Evolutionary conservation across 495 filamentous ascomycete genomes (phyloP), one percentile per base, ranked within the genome.

Genomic region (Trichoderma orchidacearum): DNA sequence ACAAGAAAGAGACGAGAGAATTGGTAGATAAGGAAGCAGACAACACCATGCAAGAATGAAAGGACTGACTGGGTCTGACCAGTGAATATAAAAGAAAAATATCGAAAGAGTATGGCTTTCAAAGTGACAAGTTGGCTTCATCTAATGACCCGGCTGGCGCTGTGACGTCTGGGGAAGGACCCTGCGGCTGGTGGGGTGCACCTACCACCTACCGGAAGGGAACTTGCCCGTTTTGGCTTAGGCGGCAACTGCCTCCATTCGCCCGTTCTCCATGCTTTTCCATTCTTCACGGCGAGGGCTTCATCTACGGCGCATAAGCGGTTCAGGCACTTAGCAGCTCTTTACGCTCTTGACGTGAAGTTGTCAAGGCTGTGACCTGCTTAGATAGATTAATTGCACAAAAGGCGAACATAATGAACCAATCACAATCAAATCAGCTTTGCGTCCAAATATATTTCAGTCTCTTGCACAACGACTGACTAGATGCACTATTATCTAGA

Each of bases 81-180:
- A 13, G 27, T 48, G 27, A 8, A 27, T 48, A 23, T 23, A 23
- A 25, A 48, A 27, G 41, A 23, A 48, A 23, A 2, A 23, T 48
- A 25, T 25, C 21, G n/a, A 17, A 3, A 13, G 21, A 28, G 29
- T n/a, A n/a, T n/a, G n/a, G n/a, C n/a, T 8, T 30, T 29, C 28
- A 51, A 34, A 51, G 23, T 56, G 54, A 36, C 54, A 56, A 38
- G 54, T 56, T 56, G 54, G 32, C 54, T 27, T 56, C 54, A 56
- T 38, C 25, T 29, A 13, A 13, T 28, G 27, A 17, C 41, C 41
- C 11, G 11, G 41, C 13, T 23, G n/a, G 41, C 41, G 41, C 41
- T 48, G 13, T 48, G 41, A 48, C 41, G 41, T 48, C 41, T 48
- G 41, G 41, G 41, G 41, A 48, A 48, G 41, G 41, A 48, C 41